Evolutionary conservation across 2,329 filamentous ascomycete species (phyloP).

Genomic region (Laburnicola sp.): DNA sequence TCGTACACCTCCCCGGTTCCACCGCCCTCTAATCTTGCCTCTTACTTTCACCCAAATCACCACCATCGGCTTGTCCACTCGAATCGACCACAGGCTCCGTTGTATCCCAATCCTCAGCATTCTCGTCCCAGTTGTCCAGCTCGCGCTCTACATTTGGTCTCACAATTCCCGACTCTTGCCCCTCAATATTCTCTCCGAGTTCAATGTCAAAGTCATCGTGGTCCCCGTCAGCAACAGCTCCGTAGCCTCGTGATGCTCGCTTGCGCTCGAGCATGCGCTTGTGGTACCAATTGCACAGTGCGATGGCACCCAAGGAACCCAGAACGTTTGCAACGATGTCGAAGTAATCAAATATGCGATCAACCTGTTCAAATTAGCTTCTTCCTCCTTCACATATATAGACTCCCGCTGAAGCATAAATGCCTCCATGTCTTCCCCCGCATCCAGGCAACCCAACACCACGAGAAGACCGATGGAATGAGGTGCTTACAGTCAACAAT

Average conservation of each 20-base stretch:
- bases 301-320: slow-evolving; percentile 72
- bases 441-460: too few species aligned
- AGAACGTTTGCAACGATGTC: slow-evolving; percentile 87
- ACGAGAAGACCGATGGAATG: too few species aligned
- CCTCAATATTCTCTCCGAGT: slow-evolving; percentile 63
- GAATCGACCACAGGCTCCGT: slow-evolving; percentile 49
- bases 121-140: slow-evolving; percentile 94
- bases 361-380: slow-evolving; percentile 44
- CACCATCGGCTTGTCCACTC: slow-evolving; percentile 33
- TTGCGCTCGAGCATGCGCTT: slow-evolving; percentile 91
- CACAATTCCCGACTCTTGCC: slow-evolving; percentile 68
- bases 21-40: slow-evolving; percentile 45
- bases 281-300: slow-evolving; percentile 87
- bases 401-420: neutral
- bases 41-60: slow-evolving; percentile 43
- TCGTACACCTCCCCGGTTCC: slow-evolving; percentile 13
- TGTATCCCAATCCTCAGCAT: slow-evolving; percentile 69
- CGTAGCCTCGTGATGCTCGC: slow-evolving; percentile 72
- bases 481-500: slow-evolving; percentile 60
- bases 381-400: too few species aligned
- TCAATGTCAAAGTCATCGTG: slow-evolving; percentile 67
- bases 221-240: slow-evolving; percentile 66
- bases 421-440: too few species aligned
- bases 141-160: slow-evolving; percentile 68
- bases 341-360: slow-evolving; percentile 69